Percentiles rank a stretch among this genome's conserved stretches.
Conservation (phyloP, 2,329 filamentous ascomycete genomes). For the Didymella pinodella region DNA sequence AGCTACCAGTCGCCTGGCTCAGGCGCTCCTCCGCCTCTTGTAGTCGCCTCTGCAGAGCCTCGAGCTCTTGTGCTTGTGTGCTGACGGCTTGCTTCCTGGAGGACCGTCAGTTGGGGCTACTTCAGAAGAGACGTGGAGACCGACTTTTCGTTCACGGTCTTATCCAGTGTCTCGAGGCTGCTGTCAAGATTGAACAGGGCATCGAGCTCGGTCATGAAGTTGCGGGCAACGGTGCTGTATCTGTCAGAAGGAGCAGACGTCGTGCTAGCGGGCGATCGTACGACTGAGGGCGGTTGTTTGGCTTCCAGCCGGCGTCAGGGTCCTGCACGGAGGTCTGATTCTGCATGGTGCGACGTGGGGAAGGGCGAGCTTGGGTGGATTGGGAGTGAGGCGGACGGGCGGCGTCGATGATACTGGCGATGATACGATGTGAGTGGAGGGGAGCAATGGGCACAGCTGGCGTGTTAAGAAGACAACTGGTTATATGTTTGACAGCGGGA, state of each 20-base stretch:
- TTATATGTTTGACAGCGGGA: slow-evolving; percentile 32
- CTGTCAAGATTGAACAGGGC: slow-evolving; percentile 89
- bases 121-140: slow-evolving; percentile 38
- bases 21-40: slow-evolving; percentile 85
- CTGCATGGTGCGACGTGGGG: slow-evolving; percentile 36
- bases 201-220: slow-evolving; percentile 85
- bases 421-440: not conserved
- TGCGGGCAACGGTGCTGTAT: slow-evolving; percentile 81
- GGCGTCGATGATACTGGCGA: not conserved
- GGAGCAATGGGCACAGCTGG: slow-evolving; percentile 9
- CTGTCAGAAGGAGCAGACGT: slow-evolving; percentile 37
- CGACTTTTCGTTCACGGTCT: slow-evolving; percentile 83
- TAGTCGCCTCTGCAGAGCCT: slow-evolving; percentile 83
- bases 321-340: slow-evolving; percentile 29
- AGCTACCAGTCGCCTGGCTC: slow-evolving; percentile 44
- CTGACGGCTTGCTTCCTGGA: slow-evolving; percentile 80
- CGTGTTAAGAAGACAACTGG: slow-evolving; percentile 17
- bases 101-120: slow-evolving; percentile 17
- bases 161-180: slow-evolving; percentile 75
- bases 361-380: slow-evolving; percentile 20
- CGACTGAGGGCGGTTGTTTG: slow-evolving; percentile 83
- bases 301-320: slow-evolving; percentile 80
- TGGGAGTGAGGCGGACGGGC: slow-evolving; percentile 15
- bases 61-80: slow-evolving; percentile 78
- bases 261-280: slow-evolving; percentile 58